Base-by-base conservation (phyloP, 2,329 filamentous ascomycete species). In the Paraconiothyrium brasiliense region DNA sequence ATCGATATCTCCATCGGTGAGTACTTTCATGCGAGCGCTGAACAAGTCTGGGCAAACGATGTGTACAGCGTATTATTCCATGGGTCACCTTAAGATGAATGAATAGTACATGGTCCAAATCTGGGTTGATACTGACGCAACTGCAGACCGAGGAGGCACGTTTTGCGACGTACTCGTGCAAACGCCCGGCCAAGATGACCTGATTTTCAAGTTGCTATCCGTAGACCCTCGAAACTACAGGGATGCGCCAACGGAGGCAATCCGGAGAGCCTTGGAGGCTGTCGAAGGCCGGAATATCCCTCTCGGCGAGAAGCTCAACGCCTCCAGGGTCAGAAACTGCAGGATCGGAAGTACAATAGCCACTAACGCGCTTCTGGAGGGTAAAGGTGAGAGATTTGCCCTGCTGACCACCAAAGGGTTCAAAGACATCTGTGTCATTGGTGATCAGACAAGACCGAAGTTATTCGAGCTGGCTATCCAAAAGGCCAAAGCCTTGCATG, bases 261-360 rank as follows among this genome's bases (percentile, higher is more conserved):
- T 75, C 41, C 65, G 72, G 9, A 64, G 70, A 6, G 64, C 72
- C 13, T 54, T 75, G 9, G 68, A 71, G 49, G 48, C 64, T 41
- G 64, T 61, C 9, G 66, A 61, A 5, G 70, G 69, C 1, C 51
- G 63, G 30, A 20, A 61, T 2, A 59, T 64, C 41, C 69, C 67
- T 7, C 59, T 59, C 10, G 10, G 6, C 20, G 6, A 48, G 47
- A 22, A 30, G 35, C 10, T 37, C 27, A 2, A 47, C 56, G 27
- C 20, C 44, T 24, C 32, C 34, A 13, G 30, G n/a, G 14, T 71
- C 6, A 64, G 67, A 22, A 67, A 57, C n/a, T 62, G 71, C 20
- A 65, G 69, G 2, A 75, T 75, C 67, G 73, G 73, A 20, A 75
- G 71, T 3, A 75, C 73, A 1, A 70, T 75, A 5, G 73, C 72